Evolutionary conservation across 2,329 filamentous ascomycete genomes (phyloP), one percentile per base, ranked within the genome.

Genomic region (Colletotrichum chlorophyti): DNA sequence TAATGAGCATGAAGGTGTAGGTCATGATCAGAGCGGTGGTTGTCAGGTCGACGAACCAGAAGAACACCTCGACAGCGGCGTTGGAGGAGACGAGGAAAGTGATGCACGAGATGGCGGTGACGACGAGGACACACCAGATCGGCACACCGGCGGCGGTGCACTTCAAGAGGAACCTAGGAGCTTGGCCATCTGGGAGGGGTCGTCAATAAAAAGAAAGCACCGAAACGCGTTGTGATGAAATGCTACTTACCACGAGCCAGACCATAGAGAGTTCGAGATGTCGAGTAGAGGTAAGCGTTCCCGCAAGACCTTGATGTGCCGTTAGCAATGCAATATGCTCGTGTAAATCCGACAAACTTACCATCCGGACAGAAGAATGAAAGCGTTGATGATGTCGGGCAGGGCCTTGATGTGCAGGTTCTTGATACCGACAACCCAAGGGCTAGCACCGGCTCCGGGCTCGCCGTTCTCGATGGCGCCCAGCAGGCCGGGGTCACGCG

Each of bases 21-120:
- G 87, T 84, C 69, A 89, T 86, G 64, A 86, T 78, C 46, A 80
- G 79, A 23, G 79, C 82, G 6, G 80, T 83, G 7, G 83, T 86
- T 68, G 85, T 79, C 8, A 88, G 73, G 61, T 78, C 81, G 62
- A 81, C 75, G 47, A 76, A 73, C 68, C 76, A 83, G 65, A 69
- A 68, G 61, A 77, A 68, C 40, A 77, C 74, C 15, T 70, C 65
- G 31, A 69, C 67, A n/a, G 73, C 69, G 41, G 63, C 62, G 65
- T 70, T 75, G 45, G 70, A 72, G 1, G 76, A 69, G 53, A 75
- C 71, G 23, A 77, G 64, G 59, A 76, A 76, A 15, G 72, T 71
- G 42, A 77, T 65, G 47, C 72, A 65, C 6, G 70, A 68, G 52
- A 75, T 66, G 32, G 58, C 42, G n/a, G 73, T 63, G 35, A 75